A percentile compares a stretch with the other conserved stretches of the same genome.
Conservation (phyloP, 495 filamentous ascomycete genomes). For the Hypoxylon lienhwacheense region DNA sequence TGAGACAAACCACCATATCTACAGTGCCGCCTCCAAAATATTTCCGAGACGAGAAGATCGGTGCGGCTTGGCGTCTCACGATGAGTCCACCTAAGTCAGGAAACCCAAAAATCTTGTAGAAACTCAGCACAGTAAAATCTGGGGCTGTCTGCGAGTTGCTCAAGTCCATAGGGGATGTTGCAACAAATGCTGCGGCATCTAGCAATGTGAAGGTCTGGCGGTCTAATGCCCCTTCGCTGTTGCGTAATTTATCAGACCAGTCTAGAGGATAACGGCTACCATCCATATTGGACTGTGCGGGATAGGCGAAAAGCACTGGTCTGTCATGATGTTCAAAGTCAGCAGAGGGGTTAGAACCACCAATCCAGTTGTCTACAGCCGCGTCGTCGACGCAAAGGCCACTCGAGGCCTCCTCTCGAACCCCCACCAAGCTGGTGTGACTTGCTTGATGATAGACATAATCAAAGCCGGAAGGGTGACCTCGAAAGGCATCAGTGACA, state of each 20-base stretch:
- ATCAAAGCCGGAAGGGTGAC: conserved; percentile 66
- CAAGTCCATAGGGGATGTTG: conserved; percentile 76
- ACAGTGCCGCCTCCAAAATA: conserved; percentile 98
- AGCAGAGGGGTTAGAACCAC: conserved; percentile 27
- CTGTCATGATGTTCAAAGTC: conserved; percentile 7
- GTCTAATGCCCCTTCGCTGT: conserved; percentile 7
- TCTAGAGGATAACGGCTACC: conserved; percentile 72
- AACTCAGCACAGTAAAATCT: conserved; percentile 87
- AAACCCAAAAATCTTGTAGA: conserved; percentile 97
- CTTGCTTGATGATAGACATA: conserved; percentile 83
- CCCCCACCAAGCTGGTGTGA: conserved; percentile 87
- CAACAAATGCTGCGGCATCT: conserved; percentile 85
- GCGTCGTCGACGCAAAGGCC: conserved; percentile 69
- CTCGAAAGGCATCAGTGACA: conserved; percentile 72
- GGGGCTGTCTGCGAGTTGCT: conserved; percentile 62
- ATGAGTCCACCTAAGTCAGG: conserved; percentile 89
- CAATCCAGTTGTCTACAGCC: conserved; percentile 71
- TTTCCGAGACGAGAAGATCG: conserved; percentile 62
- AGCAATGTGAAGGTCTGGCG: conserved; percentile 67
- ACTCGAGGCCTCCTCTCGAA: conserved; percentile 68
- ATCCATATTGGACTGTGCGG: conserved; percentile 92
- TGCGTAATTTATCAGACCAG: conserved; percentile 65
- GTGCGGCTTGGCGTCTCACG: conserved; percentile 69
- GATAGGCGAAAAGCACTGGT: conserved; percentile 72
- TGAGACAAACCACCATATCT: conserved; percentile 67